These are phyloP conservation scores for Diphasiastrum complanatum DNA, from an alignment of 83 land plant species.

Conservation along the genomic window DNA sequence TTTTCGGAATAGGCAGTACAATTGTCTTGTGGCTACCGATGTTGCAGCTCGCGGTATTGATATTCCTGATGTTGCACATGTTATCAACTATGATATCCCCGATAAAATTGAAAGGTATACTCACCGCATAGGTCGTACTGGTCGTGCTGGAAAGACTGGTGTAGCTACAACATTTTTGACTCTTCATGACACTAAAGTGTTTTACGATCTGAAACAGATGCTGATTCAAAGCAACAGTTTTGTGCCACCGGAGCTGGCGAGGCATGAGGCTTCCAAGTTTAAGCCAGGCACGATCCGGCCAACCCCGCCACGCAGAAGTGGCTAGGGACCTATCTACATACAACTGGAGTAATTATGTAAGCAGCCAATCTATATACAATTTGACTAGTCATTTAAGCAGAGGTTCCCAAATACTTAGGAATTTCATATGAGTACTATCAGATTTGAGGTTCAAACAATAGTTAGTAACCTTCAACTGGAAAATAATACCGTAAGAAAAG, in stretches of 20 bases:
- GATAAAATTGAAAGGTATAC: conserved; percentile 78
- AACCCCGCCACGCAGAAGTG: too few species aligned
- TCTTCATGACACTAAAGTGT: conserved; percentile 64
- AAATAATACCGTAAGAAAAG: too few species aligned
- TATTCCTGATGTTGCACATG: conserved; percentile 93
- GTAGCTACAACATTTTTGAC: conserved; percentile 91
- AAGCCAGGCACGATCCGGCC: conserved; percentile 64
- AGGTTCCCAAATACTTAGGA: too few species aligned
- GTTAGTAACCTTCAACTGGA: too few species aligned
- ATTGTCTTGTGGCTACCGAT: conserved; percentile 88
- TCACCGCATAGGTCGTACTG: conserved; percentile 85
- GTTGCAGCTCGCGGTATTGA: conserved; percentile 97
- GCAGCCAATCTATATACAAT: too few species aligned
- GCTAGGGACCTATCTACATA: too few species aligned
- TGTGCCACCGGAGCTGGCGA: conserved; percentile 80
- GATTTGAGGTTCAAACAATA: too few species aligned
- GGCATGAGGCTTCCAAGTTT: conserved; percentile 88
- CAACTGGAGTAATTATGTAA: too few species aligned
- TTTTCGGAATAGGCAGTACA: conserved; percentile 66
- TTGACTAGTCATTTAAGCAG: too few species aligned
- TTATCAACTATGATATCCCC: conserved; percentile 89
- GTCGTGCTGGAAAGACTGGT: conserved; percentile 94
- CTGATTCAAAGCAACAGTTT: conserved; percentile 81
- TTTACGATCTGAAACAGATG: conserved; percentile 90
- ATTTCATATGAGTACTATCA: too few species aligned